Base-by-base conservation (phyloP, 257 asterid genomes). In the Nyctanthes arbortristis region DNA sequence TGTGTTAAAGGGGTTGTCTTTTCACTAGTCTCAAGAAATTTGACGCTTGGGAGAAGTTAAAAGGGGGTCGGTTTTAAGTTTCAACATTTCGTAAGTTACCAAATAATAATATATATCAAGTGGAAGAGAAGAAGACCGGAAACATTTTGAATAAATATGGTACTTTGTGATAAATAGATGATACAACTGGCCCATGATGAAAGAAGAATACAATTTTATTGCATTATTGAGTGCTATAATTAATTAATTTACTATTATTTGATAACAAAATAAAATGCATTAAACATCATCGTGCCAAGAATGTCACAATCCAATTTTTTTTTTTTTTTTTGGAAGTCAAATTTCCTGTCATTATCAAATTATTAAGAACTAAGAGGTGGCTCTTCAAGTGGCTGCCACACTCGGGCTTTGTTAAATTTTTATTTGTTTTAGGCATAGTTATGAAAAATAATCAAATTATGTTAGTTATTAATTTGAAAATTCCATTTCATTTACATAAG, bases 281-380 rank as follows among this genome's bases (percentile, higher is more conserved):
- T 45, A 18, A n/a, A 45, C 55, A 22, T 4, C 29, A 10, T 49
- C 14, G 11, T 22, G n/a, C n/a, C n/a, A n/a, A n/a, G n/a, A n/a
- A n/a, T 47, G 57, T 18, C 24, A 18, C 5, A 18, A 16, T 4
- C 57, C 25, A 18, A 18, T n/a, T n/a, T n/a, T n/a, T n/a, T n/a
- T 5, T 16, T 47, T 24, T 49, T n/a, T 7, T 2, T 2, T 49
- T 52, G 30, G 30, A 52, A 24, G 59, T 52, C 59, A 52, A 52
- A 52, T 52, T 52, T 52, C 59, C 59, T 24, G 59, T 52, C 59
- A 24, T 52, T 24, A 10, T 52, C 59, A 24, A 52, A 52, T 24
- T 22, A 52, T 52, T 8, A 52, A n/a, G n/a, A n/a, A n/a, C n/a
- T n/a, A n/a, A 24, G 16, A 52, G 30, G 30, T 9, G 59, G 59